These are phyloP conservation scores for Orbilia ellipsospora DNA, from an alignment of 2,329 filamentous ascomycete species.

Conservation along the genomic window DNA sequence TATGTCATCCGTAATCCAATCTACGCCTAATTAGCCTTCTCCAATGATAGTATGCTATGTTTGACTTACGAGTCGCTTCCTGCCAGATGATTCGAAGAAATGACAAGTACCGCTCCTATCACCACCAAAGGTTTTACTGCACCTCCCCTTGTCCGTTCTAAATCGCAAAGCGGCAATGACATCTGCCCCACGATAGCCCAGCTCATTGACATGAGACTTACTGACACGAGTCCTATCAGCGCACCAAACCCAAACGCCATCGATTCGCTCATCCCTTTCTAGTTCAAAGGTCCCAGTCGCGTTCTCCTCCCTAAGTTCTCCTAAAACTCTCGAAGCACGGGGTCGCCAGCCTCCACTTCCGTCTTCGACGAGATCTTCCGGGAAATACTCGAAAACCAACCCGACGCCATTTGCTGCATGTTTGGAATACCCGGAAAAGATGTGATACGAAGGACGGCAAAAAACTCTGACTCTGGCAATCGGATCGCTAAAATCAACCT, in stretches of 20 bases:
- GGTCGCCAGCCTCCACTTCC: constrained; percentile 41
- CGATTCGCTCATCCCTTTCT: constrained; percentile 40
- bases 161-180: constrained; percentile 42
- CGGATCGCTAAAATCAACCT: constrained; percentile 39
- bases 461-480: constrained; percentile 43
- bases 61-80: constrained; percentile 44
- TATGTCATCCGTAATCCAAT: constrained; percentile 48
- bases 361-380: constrained; percentile 44
- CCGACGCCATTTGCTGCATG: constrained; percentile 41
- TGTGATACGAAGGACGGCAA: constrained; percentile 37
- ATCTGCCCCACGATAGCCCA: constrained; percentile 46
- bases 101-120: constrained; percentile 46
- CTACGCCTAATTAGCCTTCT: constrained; percentile 26
- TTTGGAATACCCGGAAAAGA: constrained; percentile 41
- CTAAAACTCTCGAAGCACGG: constrained; percentile 34
- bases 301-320: constrained; percentile 50
- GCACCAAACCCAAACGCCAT: constrained; percentile 52
- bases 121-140: constrained; percentile 44
- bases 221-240: constrained; percentile 41
- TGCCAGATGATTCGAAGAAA: constrained; percentile 53
- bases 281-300: constrained; percentile 45
- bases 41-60: not conserved
- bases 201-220: constrained; percentile 49
- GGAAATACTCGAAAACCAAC: constrained; percentile 43
- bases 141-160: constrained; percentile 39